phyloP scores from a whole-genome alignment of 768 basidiomycete genomes.

The Tylopilus sp. region DNA sequence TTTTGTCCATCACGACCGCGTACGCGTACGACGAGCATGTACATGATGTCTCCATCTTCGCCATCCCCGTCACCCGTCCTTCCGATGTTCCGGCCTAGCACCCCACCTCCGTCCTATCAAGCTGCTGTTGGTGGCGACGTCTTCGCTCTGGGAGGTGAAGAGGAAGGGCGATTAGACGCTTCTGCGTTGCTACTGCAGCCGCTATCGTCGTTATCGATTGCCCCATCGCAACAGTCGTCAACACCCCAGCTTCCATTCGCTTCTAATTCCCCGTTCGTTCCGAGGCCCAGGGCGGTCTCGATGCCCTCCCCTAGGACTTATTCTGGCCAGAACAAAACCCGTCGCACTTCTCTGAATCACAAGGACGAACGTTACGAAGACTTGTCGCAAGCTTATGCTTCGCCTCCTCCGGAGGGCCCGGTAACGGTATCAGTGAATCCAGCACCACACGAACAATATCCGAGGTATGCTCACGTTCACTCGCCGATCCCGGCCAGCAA shows the following conservation, averaged over 20 bases:
- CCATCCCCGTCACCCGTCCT: constrained; percentile 7
- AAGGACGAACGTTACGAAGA: constrained; percentile 25
- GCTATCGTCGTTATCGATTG: constrained; percentile 14
- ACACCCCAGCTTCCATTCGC: constrained; percentile 10
- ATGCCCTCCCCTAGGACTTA: constrained; percentile 13
- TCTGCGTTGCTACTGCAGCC: constrained; percentile 31
- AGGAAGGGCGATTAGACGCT: constrained; percentile 13
- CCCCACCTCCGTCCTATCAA: constrained; percentile 27
- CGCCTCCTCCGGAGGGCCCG: constrained; percentile 29
- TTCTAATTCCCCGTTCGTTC: constrained; percentile 9
- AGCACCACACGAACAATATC: constrained; percentile 21
- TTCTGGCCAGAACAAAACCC: constrained; percentile 6
- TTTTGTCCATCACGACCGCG: constrained; percentile 21
- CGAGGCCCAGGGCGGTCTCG: constrained; percentile 27
- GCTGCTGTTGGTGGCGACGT: constrained; percentile 3
- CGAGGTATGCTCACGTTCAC: constrained; percentile 29
- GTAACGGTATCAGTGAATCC: constrained; percentile 16
- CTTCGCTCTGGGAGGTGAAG: neutral
- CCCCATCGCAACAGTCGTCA: constrained; percentile 7
- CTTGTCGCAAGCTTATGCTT: constrained; percentile 29
- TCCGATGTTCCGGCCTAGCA: constrained; percentile 24
- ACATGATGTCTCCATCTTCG: constrained; percentile 6
- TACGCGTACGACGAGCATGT: constrained; percentile 32
- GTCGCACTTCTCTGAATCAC: constrained; percentile 15
- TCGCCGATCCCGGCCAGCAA: constrained; percentile 14